Conservation (phyloP, 1,139 yeast genomes). For the Protomyces gravidus region DNA sequence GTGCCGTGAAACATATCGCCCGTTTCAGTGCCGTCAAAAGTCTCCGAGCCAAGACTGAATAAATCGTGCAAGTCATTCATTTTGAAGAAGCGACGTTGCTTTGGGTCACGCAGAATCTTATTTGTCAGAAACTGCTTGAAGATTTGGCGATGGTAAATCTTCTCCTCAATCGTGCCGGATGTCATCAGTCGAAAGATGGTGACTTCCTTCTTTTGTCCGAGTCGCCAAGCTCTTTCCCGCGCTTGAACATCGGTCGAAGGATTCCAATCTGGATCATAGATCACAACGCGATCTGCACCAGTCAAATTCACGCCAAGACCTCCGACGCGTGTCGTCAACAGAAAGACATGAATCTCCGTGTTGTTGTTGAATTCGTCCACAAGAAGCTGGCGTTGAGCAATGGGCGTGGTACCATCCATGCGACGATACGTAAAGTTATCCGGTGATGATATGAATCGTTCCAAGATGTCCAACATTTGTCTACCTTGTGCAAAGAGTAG, state of each 20-base stretch:
- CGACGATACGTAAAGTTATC: conserved; percentile 55
- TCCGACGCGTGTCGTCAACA: conserved; percentile 90
- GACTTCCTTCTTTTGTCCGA: conserved; percentile 93
- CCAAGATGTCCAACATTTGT: conserved; percentile 87
- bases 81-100: conserved; percentile 86
- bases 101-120: conserved; percentile 91
- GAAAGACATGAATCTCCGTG: conserved; percentile 56
- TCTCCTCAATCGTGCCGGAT: conserved; percentile 94
- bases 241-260: conserved; percentile 98
- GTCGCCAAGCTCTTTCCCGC: conserved; percentile 92
- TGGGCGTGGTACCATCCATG: conserved; percentile 94
- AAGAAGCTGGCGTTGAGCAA: conserved; percentile 64
- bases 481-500: conserved; percentile 83
- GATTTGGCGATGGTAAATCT: conserved; percentile 91
- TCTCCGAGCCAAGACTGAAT: conserved; percentile 75
- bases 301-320: conserved; percentile 92
- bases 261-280: conserved; percentile 97
- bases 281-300: conserved; percentile 91
- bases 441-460: conserved; percentile 52
- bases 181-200: conserved; percentile 86
- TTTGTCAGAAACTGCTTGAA: conserved; percentile 92
- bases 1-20: conserved; percentile 60
- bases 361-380: conserved; percentile 76
- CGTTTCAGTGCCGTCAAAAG: conserved; percentile 57
- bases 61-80: conserved; percentile 86